Conservation (phyloP, 192 early-diverging fungal genomes). For the Chytriomyces sp. region DNA sequence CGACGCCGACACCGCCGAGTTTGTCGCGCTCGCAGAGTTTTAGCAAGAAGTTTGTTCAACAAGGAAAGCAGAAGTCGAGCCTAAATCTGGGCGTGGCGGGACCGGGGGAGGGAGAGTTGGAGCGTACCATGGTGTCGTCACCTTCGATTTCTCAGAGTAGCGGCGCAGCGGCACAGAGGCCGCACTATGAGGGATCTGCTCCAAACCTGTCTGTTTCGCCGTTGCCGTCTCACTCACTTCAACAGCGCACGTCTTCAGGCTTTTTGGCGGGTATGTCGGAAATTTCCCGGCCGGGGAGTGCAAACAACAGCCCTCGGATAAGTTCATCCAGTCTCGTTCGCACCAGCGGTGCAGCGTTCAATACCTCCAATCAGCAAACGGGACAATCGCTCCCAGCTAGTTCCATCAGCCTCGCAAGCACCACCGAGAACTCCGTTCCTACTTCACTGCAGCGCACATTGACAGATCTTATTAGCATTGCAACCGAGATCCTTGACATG, state of each 20-base stretch:
- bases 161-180: no score
- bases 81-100: conserved; percentile 28
- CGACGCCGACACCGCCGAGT: neutral
- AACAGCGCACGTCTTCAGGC: neutral
- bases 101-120: no score
- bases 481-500: conserved; percentile 75
- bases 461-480: conserved; percentile 68
- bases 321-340: no score
- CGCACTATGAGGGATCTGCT: no score
- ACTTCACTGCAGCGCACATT: conserved; percentile 60
- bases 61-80: conserved; percentile 23
- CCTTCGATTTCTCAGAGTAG: no score
- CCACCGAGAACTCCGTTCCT: conserved; percentile 37
- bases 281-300: no score
- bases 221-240: neutral
- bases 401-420: neutral
- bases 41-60: neutral
- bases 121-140: no score
- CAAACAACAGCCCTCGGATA: no score
- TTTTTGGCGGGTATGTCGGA: no score
- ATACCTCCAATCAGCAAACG: neutral
- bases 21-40: conserved; percentile 15
- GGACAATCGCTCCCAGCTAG: neutral
- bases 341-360: no score
- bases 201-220: no score